Evolutionary conservation across 495 filamentous ascomycete genomes (phyloP), one percentile per base, ranked within the genome.

Genomic region (Aspergillus egyptiacus): DNA sequence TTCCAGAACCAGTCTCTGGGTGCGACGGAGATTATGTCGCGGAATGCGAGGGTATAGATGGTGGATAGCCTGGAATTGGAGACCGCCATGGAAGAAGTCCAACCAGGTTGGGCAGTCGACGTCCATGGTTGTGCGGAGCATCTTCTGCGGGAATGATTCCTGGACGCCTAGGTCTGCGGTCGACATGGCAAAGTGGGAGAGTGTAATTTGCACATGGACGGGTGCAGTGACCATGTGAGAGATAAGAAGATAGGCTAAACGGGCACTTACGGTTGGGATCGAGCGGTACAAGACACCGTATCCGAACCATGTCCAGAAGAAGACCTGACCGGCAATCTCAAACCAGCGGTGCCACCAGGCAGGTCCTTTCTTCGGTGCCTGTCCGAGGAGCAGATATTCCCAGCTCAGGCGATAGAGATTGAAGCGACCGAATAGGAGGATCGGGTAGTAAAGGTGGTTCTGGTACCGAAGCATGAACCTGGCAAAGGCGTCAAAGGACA

Each of bases 41-140:
- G 93, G 93, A 53, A 98, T 87, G n/a, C 93, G 79, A 10, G 93
- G 93, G 60, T 82, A 98, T 14, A 98, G 74, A 64, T 98, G 93
- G 55, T 98, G 93, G 48, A 98, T 86, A 24, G 86, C 93, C 65
- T 98, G 93, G 64, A 96, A 97, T 65, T 98, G 93, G 60, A 98
- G 70, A 28, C 93, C 93, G 14, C 93, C 93, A 59, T 98, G 93
- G 65, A 98, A 80, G 64, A 94, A 98, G 60, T 98, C 93, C 14
- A 98, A 74, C 93, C 93, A 98, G 23, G 81, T 72, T 1, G 93
- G 88, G 62, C 93, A 98, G 62, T 96, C 91, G 14, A 98, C 85
- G 51, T 98, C 93, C 93, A 96, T 96, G 6, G 93, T 96, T 9
- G 93, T 98, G 48, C 93, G 79, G 40, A 98, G 76, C 93, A 96